A percentile compares a stretch with the other conserved stretches of the same genome.
phyloP scores from a whole-genome alignment of 2,329 filamentous ascomycete species.

The Xylaria sp. region DNA sequence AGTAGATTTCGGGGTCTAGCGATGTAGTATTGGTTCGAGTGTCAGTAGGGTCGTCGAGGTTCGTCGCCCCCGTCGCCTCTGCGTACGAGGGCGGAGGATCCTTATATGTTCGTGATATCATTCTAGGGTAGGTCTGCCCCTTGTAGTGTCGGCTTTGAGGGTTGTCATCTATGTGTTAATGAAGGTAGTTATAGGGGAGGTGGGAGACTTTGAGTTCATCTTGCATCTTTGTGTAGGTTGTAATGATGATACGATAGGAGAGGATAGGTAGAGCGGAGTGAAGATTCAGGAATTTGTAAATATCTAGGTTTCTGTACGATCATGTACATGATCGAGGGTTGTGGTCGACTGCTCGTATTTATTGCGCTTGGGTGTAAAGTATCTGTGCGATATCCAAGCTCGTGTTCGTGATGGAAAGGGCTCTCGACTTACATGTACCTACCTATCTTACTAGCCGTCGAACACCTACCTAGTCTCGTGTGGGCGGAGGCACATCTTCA shows the following conservation, averaged over 20 bases:
- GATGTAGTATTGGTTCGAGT: background rate
- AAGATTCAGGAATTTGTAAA: background rate
- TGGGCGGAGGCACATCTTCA: background rate
- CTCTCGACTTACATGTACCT: background rate
- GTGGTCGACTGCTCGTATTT: background rate
- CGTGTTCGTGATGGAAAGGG: background rate
- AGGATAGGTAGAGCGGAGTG: background rate
- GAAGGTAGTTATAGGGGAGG: constrained; percentile 17
- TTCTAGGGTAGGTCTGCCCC: background rate
- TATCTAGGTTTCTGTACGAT: background rate
- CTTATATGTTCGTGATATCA: background rate
- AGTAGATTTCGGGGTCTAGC: background rate
- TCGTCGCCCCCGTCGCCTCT: constrained; percentile 22
- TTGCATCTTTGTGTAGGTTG: constrained; percentile 12
- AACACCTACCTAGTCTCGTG: too few species aligned
- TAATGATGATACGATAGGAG: constrained; percentile 13
- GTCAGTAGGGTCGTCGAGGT: too few species aligned
- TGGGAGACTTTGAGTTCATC: constrained; percentile 15
- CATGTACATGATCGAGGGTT: background rate
- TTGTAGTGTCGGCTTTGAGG: background rate
- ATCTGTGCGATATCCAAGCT: background rate
- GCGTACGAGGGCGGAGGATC: constrained; percentile 35
- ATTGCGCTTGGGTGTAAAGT: background rate
- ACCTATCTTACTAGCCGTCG: background rate
- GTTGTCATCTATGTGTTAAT: constrained; percentile 3